Base-by-base conservation (phyloP, 2,329 filamentous ascomycete species). In the Colletotrichum limetticola region DNA sequence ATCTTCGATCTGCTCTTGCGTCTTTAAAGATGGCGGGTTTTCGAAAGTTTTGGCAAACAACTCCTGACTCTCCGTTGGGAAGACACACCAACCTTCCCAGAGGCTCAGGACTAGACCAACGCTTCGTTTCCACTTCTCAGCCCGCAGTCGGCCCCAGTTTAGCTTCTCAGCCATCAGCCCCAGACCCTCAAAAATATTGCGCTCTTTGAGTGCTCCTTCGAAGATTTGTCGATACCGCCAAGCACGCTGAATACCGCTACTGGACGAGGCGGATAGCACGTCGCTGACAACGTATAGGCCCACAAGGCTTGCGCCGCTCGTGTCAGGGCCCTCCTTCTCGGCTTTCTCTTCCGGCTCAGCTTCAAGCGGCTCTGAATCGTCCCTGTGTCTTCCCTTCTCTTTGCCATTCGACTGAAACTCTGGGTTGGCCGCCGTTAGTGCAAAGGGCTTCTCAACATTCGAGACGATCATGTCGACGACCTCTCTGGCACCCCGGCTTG, bases 151-250 rank as follows among this genome's bases (percentile, higher is more conserved):
- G 11, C 95, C 95, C 95, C 95, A 97, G 57, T 88, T 87, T 26
- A 93, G 84, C 66, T 90, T 91, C 77, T 92, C 91, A 8, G 95
- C 91, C 72, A 97, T 88, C 68, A 89, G 85, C 1, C 95, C 95
- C 3, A 98, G 87, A 57, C 89, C 87, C 78, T 94, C 93, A 78
- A 98, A 97, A 0, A 92, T 90, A 70, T 90, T 89, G 68, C 91
- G 89, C 9, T 89, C 84, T 35, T 90, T 90, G 28, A 98, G 86
- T 1, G 92, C 90, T 0, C 87, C 86, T 80, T 97, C 95, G 74
- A 98, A 95, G 3, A 96, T 87, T 76, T 93, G 91, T 26, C 95
- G 88, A 79, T 95, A 98, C 66, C 95, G 92, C 94, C 95, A 98
- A 3, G 94, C 94, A 80, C 95, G 94, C 2, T 94, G 91, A 28